These are phyloP conservation scores for Trametes cubensis DNA, from an alignment of 768 basidiomycete genomes.

Conservation along the genomic window DNA sequence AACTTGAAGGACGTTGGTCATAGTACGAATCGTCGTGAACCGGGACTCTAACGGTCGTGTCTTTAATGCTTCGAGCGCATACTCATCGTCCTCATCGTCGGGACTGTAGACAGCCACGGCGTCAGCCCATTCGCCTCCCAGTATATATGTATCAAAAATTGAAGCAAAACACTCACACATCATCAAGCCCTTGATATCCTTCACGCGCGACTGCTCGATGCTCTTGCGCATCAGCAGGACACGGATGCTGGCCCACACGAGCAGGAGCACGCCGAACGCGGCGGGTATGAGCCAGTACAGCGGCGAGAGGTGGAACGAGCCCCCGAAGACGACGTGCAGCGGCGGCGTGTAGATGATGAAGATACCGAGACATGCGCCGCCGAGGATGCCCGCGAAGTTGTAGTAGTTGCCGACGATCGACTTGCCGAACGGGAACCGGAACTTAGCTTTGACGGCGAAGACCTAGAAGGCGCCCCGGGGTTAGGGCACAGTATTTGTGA, in stretches of 20 bases:
- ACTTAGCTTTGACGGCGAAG: constrained; percentile 67
- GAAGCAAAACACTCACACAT: constrained; percentile 57
- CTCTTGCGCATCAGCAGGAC: constrained; percentile 60
- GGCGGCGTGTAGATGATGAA: constrained; percentile 73
- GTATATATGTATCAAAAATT: too few species aligned
- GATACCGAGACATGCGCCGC: constrained; percentile 63
- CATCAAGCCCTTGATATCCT: constrained; percentile 68
- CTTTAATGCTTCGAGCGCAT: constrained; percentile 47
- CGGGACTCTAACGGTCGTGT: background rate
- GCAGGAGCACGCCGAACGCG: constrained; percentile 57
- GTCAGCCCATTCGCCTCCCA: background rate
- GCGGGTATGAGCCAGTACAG: constrained; percentile 70
- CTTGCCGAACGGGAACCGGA: constrained; percentile 65
- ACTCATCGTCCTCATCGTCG: constrained; percentile 65
- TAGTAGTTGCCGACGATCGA: constrained; percentile 58
- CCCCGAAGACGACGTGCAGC: constrained; percentile 69
- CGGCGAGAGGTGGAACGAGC: constrained; percentile 57
- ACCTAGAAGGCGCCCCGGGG: constrained; percentile 40
- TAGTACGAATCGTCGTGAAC: too few species aligned
- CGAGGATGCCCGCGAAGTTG: constrained; percentile 66
- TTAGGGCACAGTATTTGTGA: background rate
- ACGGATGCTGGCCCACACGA: constrained; percentile 61
- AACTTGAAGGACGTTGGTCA: too few species aligned
- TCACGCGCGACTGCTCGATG: constrained; percentile 56
- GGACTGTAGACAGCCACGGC: constrained; percentile 25